Evolutionary conservation across 2,329 filamentous ascomycete species (phyloP), one percentile per base, ranked within the genome.

Genomic region (Beauveria pseudobassiana): DNA sequence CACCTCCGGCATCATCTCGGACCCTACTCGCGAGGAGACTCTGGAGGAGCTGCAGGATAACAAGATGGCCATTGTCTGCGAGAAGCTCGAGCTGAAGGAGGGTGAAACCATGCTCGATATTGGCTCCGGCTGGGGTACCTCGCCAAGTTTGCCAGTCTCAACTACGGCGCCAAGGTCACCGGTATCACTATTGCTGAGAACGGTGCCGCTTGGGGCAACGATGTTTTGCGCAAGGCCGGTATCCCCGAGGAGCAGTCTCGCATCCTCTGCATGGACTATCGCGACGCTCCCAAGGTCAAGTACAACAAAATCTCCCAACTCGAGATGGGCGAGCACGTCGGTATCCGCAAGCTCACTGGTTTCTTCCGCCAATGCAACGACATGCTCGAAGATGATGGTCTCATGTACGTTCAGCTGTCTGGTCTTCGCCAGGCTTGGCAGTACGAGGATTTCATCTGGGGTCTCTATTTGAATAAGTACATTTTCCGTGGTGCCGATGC

Each of bases 401-500:
- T 91, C 67, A 96, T 98, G 81, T 97, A 95, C 84, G 83, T 98
- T 64, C 95, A 98, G 77, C 92, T 96, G 69, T 92, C 93, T 69
- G 95, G 95, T 78, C 84, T 99, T 64, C 89, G 95, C 69, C 96
- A 96, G 81, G 81, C 84, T 66, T 98, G 95, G 95, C 95, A 98
- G 77, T 98, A 96, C 73, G 93, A 98, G 82, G 93, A 98, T 78
- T 84, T 97, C 57, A 90, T 93, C 75, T 98, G 95, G 95, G 95
- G 95, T 74, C 84, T 98, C 52, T 98, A 97, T 84, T 96, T 98
- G 92, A 98, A 98, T 87, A 97, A 96, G 81, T 96, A 98, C 77
- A 83, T 98, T 75, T 98, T 98, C 85, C 95, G 93, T 40, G 95
- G 95, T 73, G 95, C 95, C 57, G 95, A 98, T 73, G 95, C 95